Conservation (phyloP, 2,329 filamentous ascomycete genomes). For the Cryphonectria nitschkei region DNA sequence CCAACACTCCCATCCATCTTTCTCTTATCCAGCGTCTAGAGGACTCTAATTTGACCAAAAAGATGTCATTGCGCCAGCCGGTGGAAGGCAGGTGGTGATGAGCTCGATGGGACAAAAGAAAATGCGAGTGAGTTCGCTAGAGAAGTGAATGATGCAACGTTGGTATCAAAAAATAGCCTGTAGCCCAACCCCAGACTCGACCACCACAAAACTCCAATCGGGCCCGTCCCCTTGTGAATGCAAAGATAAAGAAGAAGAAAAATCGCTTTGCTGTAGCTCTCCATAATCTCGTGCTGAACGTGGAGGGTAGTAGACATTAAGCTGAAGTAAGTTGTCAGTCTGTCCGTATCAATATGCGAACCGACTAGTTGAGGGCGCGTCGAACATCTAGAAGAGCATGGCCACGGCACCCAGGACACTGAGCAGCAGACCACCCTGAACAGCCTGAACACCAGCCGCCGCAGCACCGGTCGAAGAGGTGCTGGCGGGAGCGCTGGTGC, state of each 20-base stretch:
- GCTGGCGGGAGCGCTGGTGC: conserved; percentile 35
- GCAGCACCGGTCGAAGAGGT: conserved; percentile 33
- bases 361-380: background rate
- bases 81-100: conserved; percentile 16
- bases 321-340: background rate
- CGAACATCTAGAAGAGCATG: conserved; percentile 22
- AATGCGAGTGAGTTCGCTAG: conserved; percentile 3
- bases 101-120: conserved; percentile 17
- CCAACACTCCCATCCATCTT: background rate
- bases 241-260: conserved; percentile 1
- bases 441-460: conserved; percentile 16
- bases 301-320: conserved; percentile 18
- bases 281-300: conserved; percentile 24
- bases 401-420: conserved; percentile 25
- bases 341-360: background rate
- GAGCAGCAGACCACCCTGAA: conserved; percentile 27
- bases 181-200: conserved; percentile 8
- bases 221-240: conserved; percentile 21
- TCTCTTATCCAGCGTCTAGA: background rate
- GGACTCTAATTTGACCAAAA: background rate
- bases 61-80: conserved; percentile 19
- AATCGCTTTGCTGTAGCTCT: conserved; percentile 13
- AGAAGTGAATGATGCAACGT: conserved; percentile 23
- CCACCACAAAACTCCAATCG: conserved; percentile 21
- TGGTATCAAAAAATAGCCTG: conserved; percentile 28